Base-by-base conservation (phyloP, 73 alveolate genomes). In the Uronychia setigera region DNA sequence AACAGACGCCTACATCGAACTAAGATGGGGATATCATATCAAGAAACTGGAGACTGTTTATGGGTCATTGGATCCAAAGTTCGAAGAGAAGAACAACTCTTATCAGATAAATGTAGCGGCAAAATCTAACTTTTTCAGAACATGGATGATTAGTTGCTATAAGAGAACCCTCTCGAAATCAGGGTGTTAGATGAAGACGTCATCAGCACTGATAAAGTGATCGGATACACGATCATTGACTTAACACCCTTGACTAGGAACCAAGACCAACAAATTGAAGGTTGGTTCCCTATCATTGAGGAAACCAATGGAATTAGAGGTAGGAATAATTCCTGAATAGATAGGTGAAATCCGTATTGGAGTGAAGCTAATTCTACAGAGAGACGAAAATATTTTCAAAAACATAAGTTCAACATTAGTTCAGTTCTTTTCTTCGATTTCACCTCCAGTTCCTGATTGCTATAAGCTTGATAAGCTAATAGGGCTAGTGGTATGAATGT, bases 251-350 rank as follows among this genome's bases (percentile, higher is more conserved):
- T 86, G 1, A 59, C 57, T 33, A 29, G 87, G 32, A 60, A 79
- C 31, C 33, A 74, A 0, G 79, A 58, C 34, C 75, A 59, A n/a
- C 57, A 81, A 13, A 77, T 77, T 1, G 81, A 76, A 33, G 29
- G 91, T 33, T 83, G 90, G 90, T 86, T 86, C 35, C 92, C 92
- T 26, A 86, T 86, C 35, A 76, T 25, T 59, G 87, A 86, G 26
- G 32, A 57, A 14, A 26, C 35, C 0, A 1, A 78, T 14, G 92
- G 92, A 29, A 14, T 86, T 19, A 78, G 92, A 32, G 92, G 92
- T n/a, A 46, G 5, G 67, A 46, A 19, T 5, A 19, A 5, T n/a
- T n/a, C n/a, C n/a, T 11, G 5, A 5, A 46, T 19, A 11, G 67
- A 19, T 19, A 46, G 67, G 67, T 19, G 87, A 78, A 57, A 60